These are phyloP conservation scores for Sequoiadendron giganteum DNA, from an alignment of 75 land plant species.

Conservation along the genomic window DNA sequence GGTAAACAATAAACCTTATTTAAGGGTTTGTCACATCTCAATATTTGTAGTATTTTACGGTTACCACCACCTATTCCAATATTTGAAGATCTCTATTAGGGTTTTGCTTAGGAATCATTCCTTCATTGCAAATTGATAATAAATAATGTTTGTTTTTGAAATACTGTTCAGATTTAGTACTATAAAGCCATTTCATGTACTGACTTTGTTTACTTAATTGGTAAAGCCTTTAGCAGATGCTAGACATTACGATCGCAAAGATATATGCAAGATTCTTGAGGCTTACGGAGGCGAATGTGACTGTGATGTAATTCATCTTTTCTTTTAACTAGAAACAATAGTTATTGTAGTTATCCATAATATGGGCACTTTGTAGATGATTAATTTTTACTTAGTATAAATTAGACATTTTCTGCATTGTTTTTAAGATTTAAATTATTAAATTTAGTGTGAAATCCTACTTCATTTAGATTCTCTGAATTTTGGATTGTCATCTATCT, in stretches of 20 bases:
- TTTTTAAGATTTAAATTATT: neutral
- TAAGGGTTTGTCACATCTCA: neutral
- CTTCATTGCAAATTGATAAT: neutral
- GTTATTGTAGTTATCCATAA: neutral
- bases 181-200: neutral
- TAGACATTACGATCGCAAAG: slow-evolving; percentile 43
- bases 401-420: neutral
- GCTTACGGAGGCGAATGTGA: slow-evolving; percentile 35
- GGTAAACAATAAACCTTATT: neutral
- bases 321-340: neutral
- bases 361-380: neutral
- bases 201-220: slow-evolving; percentile 3
- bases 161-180: neutral
- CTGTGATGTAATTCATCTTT: neutral
- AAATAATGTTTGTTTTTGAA: neutral
- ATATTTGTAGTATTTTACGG: neutral
- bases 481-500: neutral
- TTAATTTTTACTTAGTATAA: neutral
- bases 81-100: neutral
- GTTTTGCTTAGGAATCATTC: neutral
- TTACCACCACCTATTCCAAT: neutral
- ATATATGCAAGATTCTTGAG: slow-evolving; percentile 49
- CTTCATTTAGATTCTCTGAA: neutral
- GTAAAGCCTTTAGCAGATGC: slow-evolving; percentile 64
- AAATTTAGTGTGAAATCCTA: neutral